These are phyloP conservation scores for Collybia nuda DNA, from an alignment of 768 basidiomycete species.

Conservation along the genomic window DNA sequence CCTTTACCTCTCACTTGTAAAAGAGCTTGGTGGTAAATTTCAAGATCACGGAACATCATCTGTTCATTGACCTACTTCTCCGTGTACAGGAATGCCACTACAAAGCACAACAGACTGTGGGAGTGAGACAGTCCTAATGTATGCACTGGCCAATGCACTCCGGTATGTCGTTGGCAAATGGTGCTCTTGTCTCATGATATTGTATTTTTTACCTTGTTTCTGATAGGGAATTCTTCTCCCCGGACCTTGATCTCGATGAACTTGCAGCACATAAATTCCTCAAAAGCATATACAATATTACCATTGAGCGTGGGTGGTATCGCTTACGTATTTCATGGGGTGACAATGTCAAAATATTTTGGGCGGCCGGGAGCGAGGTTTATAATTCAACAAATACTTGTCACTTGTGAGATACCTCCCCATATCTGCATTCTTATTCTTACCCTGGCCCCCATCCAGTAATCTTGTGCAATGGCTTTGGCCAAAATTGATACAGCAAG, in stretches of 20 bases:
- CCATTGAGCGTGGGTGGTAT: slow-evolving; percentile 29
- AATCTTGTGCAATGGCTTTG: slow-evolving; percentile 28
- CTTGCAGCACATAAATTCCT: not conserved
- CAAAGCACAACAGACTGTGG: slow-evolving; percentile 32
- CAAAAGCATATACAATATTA: not conserved
- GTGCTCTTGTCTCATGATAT: too few species aligned
- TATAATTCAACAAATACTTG: not conserved
- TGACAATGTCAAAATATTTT: slow-evolving; percentile 24
- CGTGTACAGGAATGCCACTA: slow-evolving; percentile 26
- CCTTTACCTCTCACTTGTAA: slow-evolving; percentile 21
- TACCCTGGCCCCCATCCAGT: slow-evolving; percentile 8
- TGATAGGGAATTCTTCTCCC: not conserved
- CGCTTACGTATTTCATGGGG: slow-evolving; percentile 23
- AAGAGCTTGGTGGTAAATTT: not conserved
- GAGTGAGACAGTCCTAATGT: slow-evolving; percentile 23
- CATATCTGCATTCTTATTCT: too few species aligned
- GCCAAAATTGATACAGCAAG: slow-evolving; percentile 23
- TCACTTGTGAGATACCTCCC: not conserved
- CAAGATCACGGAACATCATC: not conserved
- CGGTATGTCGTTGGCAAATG: slow-evolving; percentile 18
- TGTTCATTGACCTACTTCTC: not conserved
- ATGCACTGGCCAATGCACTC: slow-evolving; percentile 24
- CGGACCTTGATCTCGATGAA: not conserved
- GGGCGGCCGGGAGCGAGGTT: slow-evolving; percentile 10
- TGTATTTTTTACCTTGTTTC: too few species aligned